A percentile compares a stretch with the other conserved stretches of the same genome.
Conservation (phyloP, 768 basidiomycete genomes). For the Boletellus ananas region DNA sequence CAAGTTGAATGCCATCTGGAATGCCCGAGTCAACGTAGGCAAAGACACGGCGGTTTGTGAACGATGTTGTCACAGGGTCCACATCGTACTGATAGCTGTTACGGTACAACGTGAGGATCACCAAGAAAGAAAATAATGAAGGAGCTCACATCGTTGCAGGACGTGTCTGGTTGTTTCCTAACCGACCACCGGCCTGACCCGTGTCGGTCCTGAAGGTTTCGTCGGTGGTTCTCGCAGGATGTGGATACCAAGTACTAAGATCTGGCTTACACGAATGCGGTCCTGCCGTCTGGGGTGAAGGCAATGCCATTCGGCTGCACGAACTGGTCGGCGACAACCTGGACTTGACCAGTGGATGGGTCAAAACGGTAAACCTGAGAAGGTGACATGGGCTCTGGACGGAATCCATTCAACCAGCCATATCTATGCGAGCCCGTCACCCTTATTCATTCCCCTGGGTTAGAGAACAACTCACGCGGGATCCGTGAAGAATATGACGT, state of each 20-base stretch:
- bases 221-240: constrained; percentile 6
- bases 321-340: constrained; percentile 76
- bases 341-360: constrained; percentile 51
- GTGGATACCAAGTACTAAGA: not conserved
- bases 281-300: constrained; percentile 60
- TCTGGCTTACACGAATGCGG: constrained; percentile 54
- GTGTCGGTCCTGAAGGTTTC: constrained; percentile 31
- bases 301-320: constrained; percentile 71
- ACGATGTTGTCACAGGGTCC: constrained; percentile 47
- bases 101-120: not conserved
- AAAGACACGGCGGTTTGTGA: constrained; percentile 61
- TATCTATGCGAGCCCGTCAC: constrained; percentile 40
- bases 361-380: constrained; percentile 48
- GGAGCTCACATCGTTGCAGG: constrained; percentile 64
- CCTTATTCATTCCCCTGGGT: too few species aligned
- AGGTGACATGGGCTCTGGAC: constrained; percentile 53
- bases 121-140: not conserved
- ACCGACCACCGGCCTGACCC: constrained; percentile 36
- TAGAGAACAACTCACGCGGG: constrained; percentile 42
- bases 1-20: constrained; percentile 66
- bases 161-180: constrained; percentile 50
- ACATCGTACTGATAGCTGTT: constrained; percentile 68
- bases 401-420: constrained; percentile 63
- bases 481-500: constrained; percentile 30
- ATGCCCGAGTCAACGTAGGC: constrained; percentile 63